A percentile compares a stretch with the other conserved stretches of the same genome.
phyloP scores from a whole-genome alignment of 257 asterid genomes.

The Gynochthodes officinalis region DNA sequence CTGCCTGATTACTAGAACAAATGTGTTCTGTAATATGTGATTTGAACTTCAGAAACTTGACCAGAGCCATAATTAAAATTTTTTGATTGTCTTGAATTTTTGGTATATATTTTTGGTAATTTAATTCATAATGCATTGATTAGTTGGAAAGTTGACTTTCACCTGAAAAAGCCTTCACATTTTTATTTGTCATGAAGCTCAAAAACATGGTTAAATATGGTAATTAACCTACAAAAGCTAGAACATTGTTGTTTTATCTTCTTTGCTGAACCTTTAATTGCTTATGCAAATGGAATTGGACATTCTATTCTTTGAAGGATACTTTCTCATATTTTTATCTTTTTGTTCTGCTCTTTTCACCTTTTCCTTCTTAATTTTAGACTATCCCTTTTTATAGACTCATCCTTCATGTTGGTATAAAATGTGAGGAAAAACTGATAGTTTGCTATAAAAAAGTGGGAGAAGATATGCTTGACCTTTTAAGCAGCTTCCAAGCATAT shows the following conservation, averaged over 20 bases:
- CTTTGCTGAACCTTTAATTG: not conserved
- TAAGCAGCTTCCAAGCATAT: not conserved
- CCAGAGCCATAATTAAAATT: not conserved
- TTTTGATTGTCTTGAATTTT: not conserved
- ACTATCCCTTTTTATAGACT: not conserved
- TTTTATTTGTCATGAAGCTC: slow-evolving; percentile 3
- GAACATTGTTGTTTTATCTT: not conserved
- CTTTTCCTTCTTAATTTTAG: not conserved
- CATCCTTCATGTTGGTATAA: not conserved
- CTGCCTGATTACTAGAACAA: not conserved
- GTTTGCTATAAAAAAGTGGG: not conserved
- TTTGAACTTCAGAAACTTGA: not conserved
- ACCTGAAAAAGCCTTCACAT: not conserved
- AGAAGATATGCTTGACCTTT: not conserved
- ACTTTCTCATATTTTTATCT: not conserved
- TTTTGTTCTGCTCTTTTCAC: not conserved
- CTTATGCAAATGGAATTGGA: not conserved
- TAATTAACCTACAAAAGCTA: not conserved
- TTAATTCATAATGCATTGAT: not conserved
- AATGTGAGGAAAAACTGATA: not conserved
- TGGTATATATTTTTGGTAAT: not conserved
- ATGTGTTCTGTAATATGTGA: not conserved
- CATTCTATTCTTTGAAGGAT: not conserved
- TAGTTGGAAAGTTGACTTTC: not conserved
- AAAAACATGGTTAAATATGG: not conserved